phyloP scores from a whole-genome alignment of 371 early-diverging fungal species.

The Syncephalis plumigaleata region DNA sequence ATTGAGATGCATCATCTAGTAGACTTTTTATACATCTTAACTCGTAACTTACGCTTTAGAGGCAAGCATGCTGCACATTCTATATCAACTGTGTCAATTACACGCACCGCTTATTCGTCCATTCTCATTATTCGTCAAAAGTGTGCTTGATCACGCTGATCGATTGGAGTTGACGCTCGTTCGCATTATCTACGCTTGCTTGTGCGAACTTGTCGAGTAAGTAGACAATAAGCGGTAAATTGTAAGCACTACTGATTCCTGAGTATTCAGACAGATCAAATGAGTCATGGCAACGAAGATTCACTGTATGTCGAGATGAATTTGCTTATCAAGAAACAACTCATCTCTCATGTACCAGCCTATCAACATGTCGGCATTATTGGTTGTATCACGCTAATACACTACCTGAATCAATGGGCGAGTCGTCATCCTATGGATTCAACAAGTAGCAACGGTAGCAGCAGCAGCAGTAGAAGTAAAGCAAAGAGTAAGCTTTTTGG shows the following conservation, averaged over 20 bases:
- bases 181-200: conserved; percentile 44
- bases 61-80: too few species aligned
- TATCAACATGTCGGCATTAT: conserved; percentile 63
- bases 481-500: not conserved
- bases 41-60: conserved; percentile 23
- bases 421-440: not conserved
- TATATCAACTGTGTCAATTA: too few species aligned
- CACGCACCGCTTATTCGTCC: conserved; percentile 2
- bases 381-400: conserved; percentile 51
- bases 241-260: not conserved
- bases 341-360: conserved; percentile 46
- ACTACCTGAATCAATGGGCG: conserved; percentile 23
- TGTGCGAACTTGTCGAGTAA: conserved; percentile 45
- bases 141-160: conserved; percentile 60
- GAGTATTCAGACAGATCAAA: not conserved
- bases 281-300: conserved; percentile 3
- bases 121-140: conserved; percentile 57
- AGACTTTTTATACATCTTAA: conserved; percentile 23
- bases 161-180: conserved; percentile 42
- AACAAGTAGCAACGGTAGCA: not conserved
- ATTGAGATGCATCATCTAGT: conserved; percentile 52
- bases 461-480: not conserved
- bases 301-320: conserved; percentile 43
- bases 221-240: conserved; percentile 10
- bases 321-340: conserved; percentile 61